Base-by-base conservation (phyloP, 2,329 filamentous ascomycete genomes). In the Alternaria panax region DNA sequence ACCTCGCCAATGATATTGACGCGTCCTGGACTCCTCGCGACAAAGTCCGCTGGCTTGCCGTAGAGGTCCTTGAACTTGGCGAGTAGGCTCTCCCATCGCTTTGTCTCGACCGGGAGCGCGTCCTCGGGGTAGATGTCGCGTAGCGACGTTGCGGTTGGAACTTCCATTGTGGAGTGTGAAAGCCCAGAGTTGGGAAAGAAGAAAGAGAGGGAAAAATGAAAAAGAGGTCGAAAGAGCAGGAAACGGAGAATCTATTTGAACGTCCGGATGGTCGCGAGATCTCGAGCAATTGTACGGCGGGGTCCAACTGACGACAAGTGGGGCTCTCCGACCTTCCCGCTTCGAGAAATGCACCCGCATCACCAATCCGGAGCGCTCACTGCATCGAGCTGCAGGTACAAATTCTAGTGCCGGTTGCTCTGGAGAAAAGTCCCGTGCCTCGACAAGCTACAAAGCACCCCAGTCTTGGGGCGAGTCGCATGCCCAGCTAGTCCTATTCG, bases 1-100 rank as follows among this genome's bases (percentile, higher is more conserved):
- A 82, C 81, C 72, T 99, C 95, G 78, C 95, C 95, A 76, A 99
- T 97, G 74, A 99, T 95, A 82, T 98, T 98, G 67, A 99, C 95
- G 67, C 95, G 88, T 60, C 95, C 95, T 1, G 95, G 95, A 55
- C 93, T 97, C 64, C 95, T 89, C 9, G 94, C 87, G 20, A 98
- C 88, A 72, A 97, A 97, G 59, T 91, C 86, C 38, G 93, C 88
- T 16, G 84, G 81, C 51, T 87, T 84, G 68, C 88, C 89, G 79
- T 94, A 96, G 41, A 81, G 82, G 58, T 85, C 80, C 67, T 88
- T 82, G 80, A 98, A 98, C 67, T 85, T 85, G 51, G 85, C 81
- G 41, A 94, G 81, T 42, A 98, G 85, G 42, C 81, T 83, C 70
- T 90, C 86, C 91, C 94, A 98, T 79, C 95, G 86, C 67, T 85